Conservation (phyloP, 2,329 filamentous ascomycete species). For the Dactylellina leptospora region DNA sequence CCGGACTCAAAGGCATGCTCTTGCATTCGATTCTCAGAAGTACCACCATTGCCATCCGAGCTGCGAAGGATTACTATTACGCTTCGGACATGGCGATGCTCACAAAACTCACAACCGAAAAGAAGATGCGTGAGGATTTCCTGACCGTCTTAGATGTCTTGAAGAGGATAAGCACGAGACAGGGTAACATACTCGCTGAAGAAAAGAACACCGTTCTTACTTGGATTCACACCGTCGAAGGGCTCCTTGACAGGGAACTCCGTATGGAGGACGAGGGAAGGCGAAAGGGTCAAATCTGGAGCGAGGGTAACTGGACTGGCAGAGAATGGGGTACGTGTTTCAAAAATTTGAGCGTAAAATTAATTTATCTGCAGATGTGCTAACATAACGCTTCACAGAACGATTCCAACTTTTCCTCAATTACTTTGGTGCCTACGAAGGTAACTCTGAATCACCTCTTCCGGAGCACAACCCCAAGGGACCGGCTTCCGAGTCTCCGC, state of each 20-base stretch:
- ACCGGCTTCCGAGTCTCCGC: slow-evolving; percentile 72
- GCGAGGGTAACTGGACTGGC: slow-evolving; percentile 77
- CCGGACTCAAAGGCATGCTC: slow-evolving; percentile 47
- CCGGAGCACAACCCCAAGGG: slow-evolving; percentile 53
- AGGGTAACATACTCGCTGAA: slow-evolving; percentile 78
- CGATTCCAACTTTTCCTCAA: slow-evolving; percentile 58
- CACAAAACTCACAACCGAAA: slow-evolving; percentile 86
- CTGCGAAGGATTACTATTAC: slow-evolving; percentile 96
- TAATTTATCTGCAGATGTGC: slow-evolving; percentile 44
- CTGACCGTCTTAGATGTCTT: slow-evolving; percentile 87
- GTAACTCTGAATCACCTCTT: slow-evolving; percentile 47
- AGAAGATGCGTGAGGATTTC: slow-evolving; percentile 81
- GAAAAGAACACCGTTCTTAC: slow-evolving; percentile 78
- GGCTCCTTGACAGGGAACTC: slow-evolving; percentile 79
- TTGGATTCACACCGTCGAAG: slow-evolving; percentile 82
- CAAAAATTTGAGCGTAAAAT: slow-evolving; percentile 55
- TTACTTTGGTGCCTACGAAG: slow-evolving; percentile 56
- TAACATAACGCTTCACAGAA: slow-evolving; percentile 53
- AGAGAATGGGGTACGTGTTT: slow-evolving; percentile 68
- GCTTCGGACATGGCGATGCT: slow-evolving; percentile 85
- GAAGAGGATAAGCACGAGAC: slow-evolving; percentile 86
- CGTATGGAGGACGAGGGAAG: slow-evolving; percentile 77
- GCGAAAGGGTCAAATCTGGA: slow-evolving; percentile 77
- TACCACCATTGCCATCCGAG: slow-evolving; percentile 91
- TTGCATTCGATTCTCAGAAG: slow-evolving; percentile 77